Base-by-base conservation (phyloP, 192 early-diverging fungal species). In the Phlyctochytrium arcticum region DNA sequence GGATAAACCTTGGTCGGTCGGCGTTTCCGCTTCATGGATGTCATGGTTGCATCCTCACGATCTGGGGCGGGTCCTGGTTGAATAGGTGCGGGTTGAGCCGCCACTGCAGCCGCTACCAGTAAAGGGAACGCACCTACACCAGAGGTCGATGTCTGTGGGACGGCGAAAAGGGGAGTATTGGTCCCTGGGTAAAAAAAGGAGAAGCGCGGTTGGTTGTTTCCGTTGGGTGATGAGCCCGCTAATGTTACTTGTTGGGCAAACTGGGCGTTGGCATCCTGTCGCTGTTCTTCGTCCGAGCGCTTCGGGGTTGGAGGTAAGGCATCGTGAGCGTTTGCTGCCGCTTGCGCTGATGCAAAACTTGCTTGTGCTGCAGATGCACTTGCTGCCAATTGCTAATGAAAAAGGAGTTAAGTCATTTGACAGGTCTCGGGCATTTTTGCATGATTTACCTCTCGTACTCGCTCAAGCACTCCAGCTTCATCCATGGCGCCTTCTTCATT, bases 1-100 rank as follows among this genome's bases (percentile, higher is more conserved):
- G 58, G 55, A 58, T 77, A 83, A 53, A 75, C 69, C 49, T 79
- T 87, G 19, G 60, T 59, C 5, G 60, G 34, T 17, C 51, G 36
- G 7, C 68, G 68, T 36, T 57, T 65, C 15, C 63, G 51, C 10
- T 53, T 56, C 23, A 60, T 26, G 42, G 21, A 19, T 5, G 9
- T 56, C 12, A 36, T 23, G 32, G 24, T 9, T 7, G 3, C 54
- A 21, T 56, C 53, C 19, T 23, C 19, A 26, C 17, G 24, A 17
- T 19, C 17, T 6, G 49, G 61, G 10, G 47, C 24, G 12, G 48
- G 31, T 4, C 61, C 61, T 15, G 23, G 10, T 35, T 63, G 61
- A 8, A 53, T n/a, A 3, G 49, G 61, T 32, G 47, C 61, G 15
- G 61, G 48, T 21, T 63, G 47, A 2, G 61, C 61, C 8, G 61